phyloP scores from a whole-genome alignment of 2,329 filamentous ascomycete genomes.

The Chrysosphaeria jannelii region DNA sequence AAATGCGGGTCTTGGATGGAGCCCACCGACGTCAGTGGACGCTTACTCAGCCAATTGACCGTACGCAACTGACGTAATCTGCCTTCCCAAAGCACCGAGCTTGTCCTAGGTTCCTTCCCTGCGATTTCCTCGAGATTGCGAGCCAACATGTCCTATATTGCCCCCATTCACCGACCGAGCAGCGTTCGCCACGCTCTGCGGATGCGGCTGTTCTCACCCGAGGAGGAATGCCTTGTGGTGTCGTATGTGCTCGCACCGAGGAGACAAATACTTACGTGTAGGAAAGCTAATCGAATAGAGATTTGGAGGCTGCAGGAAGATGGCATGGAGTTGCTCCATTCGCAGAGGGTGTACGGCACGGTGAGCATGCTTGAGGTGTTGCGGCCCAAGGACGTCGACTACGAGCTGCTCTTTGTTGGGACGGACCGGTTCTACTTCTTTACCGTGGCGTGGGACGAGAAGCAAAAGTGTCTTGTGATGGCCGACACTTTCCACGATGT shows the following conservation, averaged over 20 bases:
- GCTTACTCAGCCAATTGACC: too few relatives aligned
- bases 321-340: conserved; percentile 32
- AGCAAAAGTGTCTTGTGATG: conserved; percentile 18
- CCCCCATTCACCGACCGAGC: conserved; percentile 74
- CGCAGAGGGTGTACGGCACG: conserved; percentile 53
- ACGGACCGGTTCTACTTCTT: conserved; percentile 82
- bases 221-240: conserved; percentile 58
- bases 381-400: conserved; percentile 38
- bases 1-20: too few relatives aligned
- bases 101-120: too few relatives aligned
- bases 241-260: conserved; percentile 30
- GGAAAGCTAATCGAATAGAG: conserved; percentile 63
- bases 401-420: conserved; percentile 72
- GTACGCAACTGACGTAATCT: too few relatives aligned
- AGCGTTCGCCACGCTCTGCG: conserved; percentile 73
- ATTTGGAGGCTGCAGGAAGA: conserved; percentile 43
- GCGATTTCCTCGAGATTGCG: too few relatives aligned
- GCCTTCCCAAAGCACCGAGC: too few relatives aligned
- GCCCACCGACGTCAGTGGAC: too few relatives aligned
- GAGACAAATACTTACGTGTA: conserved; percentile 8
- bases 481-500: conserved; percentile 20
- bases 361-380: conserved; percentile 64
- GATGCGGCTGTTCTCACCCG: conserved; percentile 39
- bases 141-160: conserved; percentile 59
- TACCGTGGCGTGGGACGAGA: conserved; percentile 52